Evolutionary conservation across 495 filamentous ascomycete genomes (phyloP).

Genomic region (Neurospora sp.): DNA sequence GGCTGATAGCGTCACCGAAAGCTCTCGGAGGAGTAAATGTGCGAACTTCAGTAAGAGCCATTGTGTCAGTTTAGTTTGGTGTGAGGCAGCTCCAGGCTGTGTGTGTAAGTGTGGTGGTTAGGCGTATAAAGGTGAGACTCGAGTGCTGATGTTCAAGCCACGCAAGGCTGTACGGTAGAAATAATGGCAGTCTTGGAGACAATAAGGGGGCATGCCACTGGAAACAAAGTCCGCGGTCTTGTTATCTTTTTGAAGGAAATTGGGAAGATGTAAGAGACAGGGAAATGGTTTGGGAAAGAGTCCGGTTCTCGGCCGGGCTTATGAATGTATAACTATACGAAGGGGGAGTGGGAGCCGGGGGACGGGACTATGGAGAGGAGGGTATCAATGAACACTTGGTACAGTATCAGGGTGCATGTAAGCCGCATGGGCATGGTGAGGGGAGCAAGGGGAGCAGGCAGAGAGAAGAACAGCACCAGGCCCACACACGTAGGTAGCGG

Average conservation of each 20-base stretch:
- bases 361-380: background rate
- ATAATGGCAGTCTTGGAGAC: conserved; percentile 79
- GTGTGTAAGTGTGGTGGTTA: conserved; percentile 29
- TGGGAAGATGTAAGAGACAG: conserved; percentile 3
- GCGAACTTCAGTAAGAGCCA: conserved; percentile 44
- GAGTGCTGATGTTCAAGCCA: conserved; percentile 68
- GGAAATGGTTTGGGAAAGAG: conserved; percentile 6
- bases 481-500: background rate
- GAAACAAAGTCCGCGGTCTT: conserved; percentile 8
- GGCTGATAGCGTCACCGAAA: conserved; percentile 52
- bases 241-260: background rate
- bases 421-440: background rate
- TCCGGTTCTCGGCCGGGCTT: background rate
- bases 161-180: conserved; percentile 82
- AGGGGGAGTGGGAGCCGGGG: background rate
- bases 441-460: background rate
- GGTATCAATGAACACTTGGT: background rate
- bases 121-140: conserved; percentile 62
- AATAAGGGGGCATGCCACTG: conserved; percentile 69
- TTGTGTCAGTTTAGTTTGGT: conserved; percentile 12
- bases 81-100: conserved; percentile 15
- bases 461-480: background rate
- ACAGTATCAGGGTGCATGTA: background rate
- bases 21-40: conserved; percentile 61
- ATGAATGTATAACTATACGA: background rate